Percentiles rank a stretch among this genome's conserved stretches.
These are phyloP conservation scores for Jamesozyma lodderae DNA, from an alignment of 805 yeast species.

Conservation along the genomic window DNA sequence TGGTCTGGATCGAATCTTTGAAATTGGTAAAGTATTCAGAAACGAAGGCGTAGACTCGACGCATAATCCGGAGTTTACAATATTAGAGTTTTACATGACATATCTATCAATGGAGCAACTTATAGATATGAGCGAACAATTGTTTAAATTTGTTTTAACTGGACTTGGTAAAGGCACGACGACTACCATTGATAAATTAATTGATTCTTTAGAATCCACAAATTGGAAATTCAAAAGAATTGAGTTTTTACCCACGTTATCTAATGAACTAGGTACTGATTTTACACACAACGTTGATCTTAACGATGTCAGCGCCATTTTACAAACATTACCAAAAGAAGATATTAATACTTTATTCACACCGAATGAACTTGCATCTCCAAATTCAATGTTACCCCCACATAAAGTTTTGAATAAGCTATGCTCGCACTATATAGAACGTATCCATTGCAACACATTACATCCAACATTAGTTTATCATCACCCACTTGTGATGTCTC, in stretches of 20 bases:
- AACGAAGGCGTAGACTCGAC: constrained; percentile 91
- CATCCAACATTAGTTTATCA: constrained; percentile 67
- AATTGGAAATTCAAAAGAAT: constrained; percentile 25
- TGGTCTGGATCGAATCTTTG: constrained; percentile 82
- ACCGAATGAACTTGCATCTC: background rate
- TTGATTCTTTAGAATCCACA: constrained; percentile 8
- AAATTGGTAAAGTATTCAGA: constrained; percentile 76
- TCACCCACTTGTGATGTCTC: constrained; percentile 81
- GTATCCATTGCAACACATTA: constrained; percentile 36
- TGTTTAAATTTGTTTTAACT: constrained; percentile 36
- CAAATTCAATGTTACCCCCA: constrained; percentile 31
- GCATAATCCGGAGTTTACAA: constrained; percentile 90
- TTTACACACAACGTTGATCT: constrained; percentile 27
- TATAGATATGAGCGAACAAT: constrained; percentile 51
- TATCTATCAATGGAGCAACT: constrained; percentile 59
- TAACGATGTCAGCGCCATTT: constrained; percentile 15
- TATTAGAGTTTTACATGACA: constrained; percentile 80
- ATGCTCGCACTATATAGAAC: constrained; percentile 55
- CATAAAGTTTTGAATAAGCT: constrained; percentile 58
- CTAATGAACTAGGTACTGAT: constrained; percentile 16
- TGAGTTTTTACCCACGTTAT: constrained; percentile 26
- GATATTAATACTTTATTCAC: constrained; percentile 3
- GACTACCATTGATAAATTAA: constrained; percentile 3
- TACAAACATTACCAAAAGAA: constrained; percentile 9
- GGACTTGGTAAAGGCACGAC: constrained; percentile 14